These are phyloP conservation scores for Colletotrichum karsti DNA, from an alignment of 2,329 filamentous ascomycete species.

Conservation along the genomic window DNA sequence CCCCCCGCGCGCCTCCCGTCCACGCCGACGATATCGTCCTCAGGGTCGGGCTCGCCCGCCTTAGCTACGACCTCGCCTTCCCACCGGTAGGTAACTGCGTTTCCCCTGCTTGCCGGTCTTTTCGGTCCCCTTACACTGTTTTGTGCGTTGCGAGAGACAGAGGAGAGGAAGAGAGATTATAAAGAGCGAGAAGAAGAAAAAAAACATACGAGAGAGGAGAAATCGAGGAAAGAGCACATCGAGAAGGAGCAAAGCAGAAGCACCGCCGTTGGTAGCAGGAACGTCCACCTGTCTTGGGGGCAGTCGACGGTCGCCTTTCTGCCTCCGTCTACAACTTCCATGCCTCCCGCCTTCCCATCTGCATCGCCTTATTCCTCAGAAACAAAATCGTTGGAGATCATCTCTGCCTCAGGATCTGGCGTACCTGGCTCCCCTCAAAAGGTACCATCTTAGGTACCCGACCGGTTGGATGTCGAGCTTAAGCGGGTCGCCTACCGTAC, in stretches of 20 bases:
- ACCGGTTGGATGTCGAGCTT: constrained; percentile 16
- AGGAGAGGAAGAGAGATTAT: not conserved
- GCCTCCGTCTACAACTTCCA: not conserved
- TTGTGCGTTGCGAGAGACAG: not conserved
- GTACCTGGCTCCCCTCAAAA: not conserved
- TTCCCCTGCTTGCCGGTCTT: not conserved
- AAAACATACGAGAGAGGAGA: not conserved
- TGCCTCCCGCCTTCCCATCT: constrained; percentile 21
- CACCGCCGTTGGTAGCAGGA: not conserved
- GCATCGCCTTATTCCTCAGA: constrained; percentile 15
- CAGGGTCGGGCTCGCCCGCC: constrained; percentile 23
- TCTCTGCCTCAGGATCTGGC: constrained; percentile 17
- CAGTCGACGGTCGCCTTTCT: not conserved
- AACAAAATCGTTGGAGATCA: not conserved
- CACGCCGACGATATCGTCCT: constrained; percentile 36
- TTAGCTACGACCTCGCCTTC: constrained; percentile 27
- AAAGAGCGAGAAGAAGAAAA: not conserved
- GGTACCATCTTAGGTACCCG: constrained; percentile 16
- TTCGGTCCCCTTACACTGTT: not conserved
- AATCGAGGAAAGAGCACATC: not conserved
- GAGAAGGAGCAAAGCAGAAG: not conserved
- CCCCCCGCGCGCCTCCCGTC: constrained; percentile 58
- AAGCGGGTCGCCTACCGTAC: constrained; percentile 25
- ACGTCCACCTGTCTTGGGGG: not conserved
- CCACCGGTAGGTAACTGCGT: constrained; percentile 26